These are phyloP conservation scores for Serendipita indica DNA, from an alignment of 768 basidiomycete species.

Conservation along the genomic window DNA sequence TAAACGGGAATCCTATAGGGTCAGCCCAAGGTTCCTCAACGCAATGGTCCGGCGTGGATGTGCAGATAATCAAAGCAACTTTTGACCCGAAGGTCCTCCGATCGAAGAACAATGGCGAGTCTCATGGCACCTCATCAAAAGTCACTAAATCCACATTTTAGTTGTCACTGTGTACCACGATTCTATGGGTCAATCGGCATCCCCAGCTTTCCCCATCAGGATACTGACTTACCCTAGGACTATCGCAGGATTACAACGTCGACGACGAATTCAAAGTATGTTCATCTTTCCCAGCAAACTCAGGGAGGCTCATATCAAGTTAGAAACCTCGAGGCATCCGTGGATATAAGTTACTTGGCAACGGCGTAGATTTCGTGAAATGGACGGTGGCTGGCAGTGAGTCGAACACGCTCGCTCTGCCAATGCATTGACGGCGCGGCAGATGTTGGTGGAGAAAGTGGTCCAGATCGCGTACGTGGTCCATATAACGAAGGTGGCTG, in stretches of 20 bases:
- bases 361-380: constrained; percentile 14
- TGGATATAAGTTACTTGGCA: constrained; percentile 19
- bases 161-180: not conserved
- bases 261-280: constrained; percentile 16
- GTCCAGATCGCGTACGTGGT: constrained; percentile 21
- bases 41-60: not conserved
- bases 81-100: not conserved
- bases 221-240: constrained; percentile 25
- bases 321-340: constrained; percentile 21
- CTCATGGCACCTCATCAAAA: no score
- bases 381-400: constrained; percentile 19
- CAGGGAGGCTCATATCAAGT: constrained; percentile 1
- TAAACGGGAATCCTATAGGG: not conserved
- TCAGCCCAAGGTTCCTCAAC: not conserved
- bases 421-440: not conserved
- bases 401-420: not conserved
- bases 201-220: constrained; percentile 31
- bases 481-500: constrained; percentile 23
- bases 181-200: constrained; percentile 17
- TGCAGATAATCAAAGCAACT: not conserved
- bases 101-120: not conserved
- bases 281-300: not conserved
- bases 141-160: not conserved
- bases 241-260: constrained; percentile 19
- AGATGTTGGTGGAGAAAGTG: constrained; percentile 20